Conservation (phyloP, 1,284 basidiomycete genomes). For the Phylloboletellus chloephorus region DNA sequence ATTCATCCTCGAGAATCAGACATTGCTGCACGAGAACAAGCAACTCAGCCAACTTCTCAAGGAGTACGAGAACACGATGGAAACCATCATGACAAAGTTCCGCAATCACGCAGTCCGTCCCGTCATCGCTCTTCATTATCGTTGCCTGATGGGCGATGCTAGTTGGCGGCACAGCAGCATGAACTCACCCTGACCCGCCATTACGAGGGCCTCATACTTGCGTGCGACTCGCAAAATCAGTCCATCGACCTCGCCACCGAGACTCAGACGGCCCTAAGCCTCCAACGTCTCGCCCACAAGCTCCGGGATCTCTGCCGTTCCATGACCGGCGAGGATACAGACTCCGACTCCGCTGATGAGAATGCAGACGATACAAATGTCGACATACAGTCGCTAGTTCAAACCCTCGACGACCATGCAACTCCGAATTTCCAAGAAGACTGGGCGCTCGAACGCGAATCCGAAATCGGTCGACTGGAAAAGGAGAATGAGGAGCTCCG, state of each 20-base stretch:
- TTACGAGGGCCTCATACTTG: conserved; percentile 82
- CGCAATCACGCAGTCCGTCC: conserved; percentile 81
- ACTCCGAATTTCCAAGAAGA: conserved; percentile 37
- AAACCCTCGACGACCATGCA: conserved; percentile 34
- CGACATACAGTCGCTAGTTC: conserved; percentile 43
- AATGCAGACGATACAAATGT: conserved; percentile 14
- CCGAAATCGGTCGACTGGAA: conserved; percentile 74
- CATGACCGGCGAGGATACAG: conserved; percentile 62
- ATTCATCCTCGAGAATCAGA: conserved; percentile 91
- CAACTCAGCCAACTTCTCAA: conserved; percentile 84
- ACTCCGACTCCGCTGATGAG: conserved; percentile 28
- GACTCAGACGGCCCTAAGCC: conserved; percentile 47
- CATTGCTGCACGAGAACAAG: conserved; percentile 89
- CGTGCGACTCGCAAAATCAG: conserved; percentile 61
- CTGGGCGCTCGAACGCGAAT: conserved; percentile 82
- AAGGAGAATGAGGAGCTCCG: conserved; percentile 78
- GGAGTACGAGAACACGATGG: conserved; percentile 93
- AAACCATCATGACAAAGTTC: conserved; percentile 96
- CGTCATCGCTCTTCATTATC: background rate
- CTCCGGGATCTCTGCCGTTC: conserved; percentile 70
- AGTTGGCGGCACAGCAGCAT: conserved; percentile 87
- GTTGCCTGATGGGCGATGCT: conserved; percentile 5
- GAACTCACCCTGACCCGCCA: conserved; percentile 86
- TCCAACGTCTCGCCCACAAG: conserved; percentile 67
- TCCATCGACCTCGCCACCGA: conserved; percentile 57